Base-by-base conservation (phyloP, 2,329 filamentous ascomycete genomes). In the Epichloe gansuensis region DNA sequence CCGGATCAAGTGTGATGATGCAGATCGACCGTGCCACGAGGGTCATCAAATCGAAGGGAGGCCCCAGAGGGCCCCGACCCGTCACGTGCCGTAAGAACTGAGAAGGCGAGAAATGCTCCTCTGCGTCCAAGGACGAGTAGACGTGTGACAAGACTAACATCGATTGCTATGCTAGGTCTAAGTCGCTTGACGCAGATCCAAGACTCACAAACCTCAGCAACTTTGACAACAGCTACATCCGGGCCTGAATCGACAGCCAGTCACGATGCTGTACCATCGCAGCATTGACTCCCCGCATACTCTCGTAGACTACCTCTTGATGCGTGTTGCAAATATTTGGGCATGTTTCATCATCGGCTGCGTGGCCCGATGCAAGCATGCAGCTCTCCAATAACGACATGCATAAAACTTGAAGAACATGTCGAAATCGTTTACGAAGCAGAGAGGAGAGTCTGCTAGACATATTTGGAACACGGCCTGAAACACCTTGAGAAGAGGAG, bases 301-400 rank as follows among this genome's bases (percentile, higher is more conserved):
- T 41, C 25, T 31, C 40, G 42, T 12, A 23, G 49, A 21, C 49
- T 51, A 13, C 34, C 41, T 5, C 11, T 62, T 23, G 36, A 55
- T n/a, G 52, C 57, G 31, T 62, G 62, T 51, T 53, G 7, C 7
- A 8, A 27, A 27, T 27, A 27, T 27, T 8, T 27, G 27, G 27
- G 7, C 27, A 27, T 27, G 27, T 8, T 3, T 27, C 27, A 7
- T 27, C 27, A 8, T 27, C 27, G 27, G 27, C 27, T 27, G 27
- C 7, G 27, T 27, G 40, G 5, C 6, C 15, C 9, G 3, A 21
- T 42, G n/a, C 6, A 42, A 21, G n/a, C n/a, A 42, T 13, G 40
- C 40, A 17, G 8, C 27, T 31, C 9, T 31, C 27, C 27, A 31
- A 31, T 31, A 8, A 31, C 27, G 27, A 31, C 27, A 31, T 31